A percentile compares a stretch with the other conserved stretches of the same genome.
phyloP scores from a whole-genome alignment of 2,329 filamentous ascomycete genomes.

The Allantophomopsis cytisporea region DNA sequence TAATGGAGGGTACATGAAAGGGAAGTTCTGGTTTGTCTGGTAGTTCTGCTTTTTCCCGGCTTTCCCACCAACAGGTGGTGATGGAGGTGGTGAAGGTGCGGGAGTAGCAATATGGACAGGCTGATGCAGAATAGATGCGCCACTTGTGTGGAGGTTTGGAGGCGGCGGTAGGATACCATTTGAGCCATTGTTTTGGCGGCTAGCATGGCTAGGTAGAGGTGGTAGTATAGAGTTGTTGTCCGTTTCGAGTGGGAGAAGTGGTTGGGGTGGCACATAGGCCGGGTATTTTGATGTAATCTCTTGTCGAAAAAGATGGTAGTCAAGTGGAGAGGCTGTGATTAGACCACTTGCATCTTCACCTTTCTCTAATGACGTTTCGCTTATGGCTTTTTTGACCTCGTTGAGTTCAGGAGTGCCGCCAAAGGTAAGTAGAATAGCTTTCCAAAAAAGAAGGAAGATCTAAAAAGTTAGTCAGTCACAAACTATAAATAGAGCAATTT shows the following conservation, averaged over 20 bases:
- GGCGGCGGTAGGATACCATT: constrained; percentile 49
- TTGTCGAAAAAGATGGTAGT: constrained; percentile 92
- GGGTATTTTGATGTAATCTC: constrained; percentile 98
- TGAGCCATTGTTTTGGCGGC: constrained; percentile 36
- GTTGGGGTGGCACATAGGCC: constrained; percentile 80
- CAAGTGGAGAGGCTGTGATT: constrained; percentile 85
- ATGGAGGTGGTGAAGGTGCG: constrained; percentile 88
- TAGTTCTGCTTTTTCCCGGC: constrained; percentile 98
- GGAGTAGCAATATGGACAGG: constrained; percentile 98
- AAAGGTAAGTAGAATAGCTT: constrained; percentile 74
- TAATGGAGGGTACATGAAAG: constrained; percentile 90
- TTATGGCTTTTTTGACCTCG: constrained; percentile 58
- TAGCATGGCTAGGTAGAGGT: constrained; percentile 63
- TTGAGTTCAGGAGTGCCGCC: constrained; percentile 65
- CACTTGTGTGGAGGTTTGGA: constrained; percentile 35
- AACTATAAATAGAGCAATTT: constrained; percentile 12
- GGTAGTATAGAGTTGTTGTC: constrained; percentile 88
- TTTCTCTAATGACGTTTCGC: constrained; percentile 35
- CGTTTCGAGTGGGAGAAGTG: constrained; percentile 71
- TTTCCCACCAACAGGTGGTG: constrained; percentile 75
- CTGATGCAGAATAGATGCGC: constrained; percentile 79
- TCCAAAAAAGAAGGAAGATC: constrained; percentile 82
- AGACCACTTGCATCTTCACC: constrained; percentile 49
- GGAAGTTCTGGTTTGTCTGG: constrained; percentile 97
- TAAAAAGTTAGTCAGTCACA: constrained; percentile 19